Conservation (phyloP, 805 yeast genomes). For the Metschnikowia lachancei region DNA sequence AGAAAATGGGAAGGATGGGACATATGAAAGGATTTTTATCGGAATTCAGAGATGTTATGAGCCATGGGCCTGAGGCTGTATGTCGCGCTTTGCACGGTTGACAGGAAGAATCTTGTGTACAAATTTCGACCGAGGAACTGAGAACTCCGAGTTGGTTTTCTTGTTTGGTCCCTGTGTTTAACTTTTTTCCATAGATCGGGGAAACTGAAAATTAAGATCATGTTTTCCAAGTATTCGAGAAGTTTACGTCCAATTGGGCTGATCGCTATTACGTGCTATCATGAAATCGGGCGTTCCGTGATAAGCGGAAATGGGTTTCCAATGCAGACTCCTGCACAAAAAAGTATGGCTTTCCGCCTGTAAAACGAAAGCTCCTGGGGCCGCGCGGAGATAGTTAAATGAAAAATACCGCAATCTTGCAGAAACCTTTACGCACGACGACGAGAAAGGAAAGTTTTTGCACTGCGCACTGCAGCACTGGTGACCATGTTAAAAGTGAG, state of each 20-base stretch:
- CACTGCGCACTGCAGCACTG: background rate
- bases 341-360: slow-evolving; percentile 2
- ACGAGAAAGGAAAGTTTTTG: slow-evolving; percentile 4
- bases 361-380: slow-evolving; percentile 5
- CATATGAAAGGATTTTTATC: slow-evolving; percentile 5
- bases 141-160: background rate
- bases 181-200: background rate
- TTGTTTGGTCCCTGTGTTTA: background rate
- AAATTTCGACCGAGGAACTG: background rate
- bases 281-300: background rate
- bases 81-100: slow-evolving; percentile 8
- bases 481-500: too few relatives aligned
- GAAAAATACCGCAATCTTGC: slow-evolving; percentile 12
- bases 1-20: background rate
- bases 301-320: background rate
- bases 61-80: slow-evolving; percentile 7
- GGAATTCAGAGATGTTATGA: slow-evolving; percentile 5
- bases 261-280: background rate
- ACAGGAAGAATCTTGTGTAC: slow-evolving; percentile 3
- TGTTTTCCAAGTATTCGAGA: too few relatives aligned
- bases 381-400: slow-evolving; percentile 9
- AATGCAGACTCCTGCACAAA: background rate
- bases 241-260: too few relatives aligned
- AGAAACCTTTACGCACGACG: background rate
- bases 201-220: too few relatives aligned